Evolutionary conservation across 257 asterid species (phyloP).

Genomic region (Ilex aquifolium): DNA sequence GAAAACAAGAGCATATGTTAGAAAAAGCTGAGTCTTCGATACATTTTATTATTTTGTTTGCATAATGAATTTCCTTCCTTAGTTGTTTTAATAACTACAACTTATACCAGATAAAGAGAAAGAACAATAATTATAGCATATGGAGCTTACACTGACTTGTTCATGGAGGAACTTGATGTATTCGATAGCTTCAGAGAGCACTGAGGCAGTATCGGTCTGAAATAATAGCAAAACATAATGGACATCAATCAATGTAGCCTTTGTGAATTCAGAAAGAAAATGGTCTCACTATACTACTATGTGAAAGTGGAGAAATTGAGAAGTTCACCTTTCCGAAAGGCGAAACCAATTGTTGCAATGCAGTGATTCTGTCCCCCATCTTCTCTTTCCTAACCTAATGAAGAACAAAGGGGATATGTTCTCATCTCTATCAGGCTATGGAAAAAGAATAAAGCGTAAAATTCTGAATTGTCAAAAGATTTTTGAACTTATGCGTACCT

Average conservation of each 20-base stretch:
- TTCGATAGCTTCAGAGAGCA: constrained; percentile 84
- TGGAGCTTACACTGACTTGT: constrained; percentile 70
- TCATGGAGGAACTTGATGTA: constrained; percentile 84
- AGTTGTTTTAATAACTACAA: no score
- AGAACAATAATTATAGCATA: neutral
- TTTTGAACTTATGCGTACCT: constrained; percentile 34
- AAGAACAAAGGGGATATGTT: constrained; percentile 23
- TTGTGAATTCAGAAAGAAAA: no score
- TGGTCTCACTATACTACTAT: no score
- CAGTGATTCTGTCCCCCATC: constrained; percentile 94
- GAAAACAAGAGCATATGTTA: neutral
- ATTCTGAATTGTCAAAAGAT: constrained; percentile 10
- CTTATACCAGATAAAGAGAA: no score
- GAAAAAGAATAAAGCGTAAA: constrained; percentile 7
- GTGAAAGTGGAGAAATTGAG: constrained; percentile 25
- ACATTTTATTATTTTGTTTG: no score
- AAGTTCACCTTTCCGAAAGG: constrained; percentile 83
- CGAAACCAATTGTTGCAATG: constrained; percentile 84
- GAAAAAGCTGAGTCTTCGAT: no score
- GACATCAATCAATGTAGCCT: no score
- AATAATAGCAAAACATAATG: neutral
- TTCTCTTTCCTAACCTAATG: constrained; percentile 79
- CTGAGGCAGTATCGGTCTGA: constrained; percentile 99
- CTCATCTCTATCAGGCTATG: constrained; percentile 8
- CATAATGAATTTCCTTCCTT: neutral